These are phyloP conservation scores for Aspergillus texensis DNA, from an alignment of 2,329 filamentous ascomycete species.

Conservation along the genomic window DNA sequence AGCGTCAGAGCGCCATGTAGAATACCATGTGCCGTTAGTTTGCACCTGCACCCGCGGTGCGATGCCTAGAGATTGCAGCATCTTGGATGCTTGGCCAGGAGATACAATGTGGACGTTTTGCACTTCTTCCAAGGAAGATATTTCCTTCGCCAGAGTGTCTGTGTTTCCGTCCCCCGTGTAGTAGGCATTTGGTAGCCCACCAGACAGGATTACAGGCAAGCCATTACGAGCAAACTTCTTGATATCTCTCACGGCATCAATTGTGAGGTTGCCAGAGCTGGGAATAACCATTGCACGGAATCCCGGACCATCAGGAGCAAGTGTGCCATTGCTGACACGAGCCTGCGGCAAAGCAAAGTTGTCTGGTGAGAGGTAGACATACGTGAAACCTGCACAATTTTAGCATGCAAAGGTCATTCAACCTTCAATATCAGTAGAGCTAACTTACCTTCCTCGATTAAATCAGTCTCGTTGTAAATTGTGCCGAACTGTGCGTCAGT, in stretches of 20 bases:
- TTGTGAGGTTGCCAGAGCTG: constrained; percentile 18
- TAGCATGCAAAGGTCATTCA: neutral
- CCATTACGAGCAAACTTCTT: constrained; percentile 15
- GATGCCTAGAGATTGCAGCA: constrained; percentile 35
- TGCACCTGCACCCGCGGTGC: constrained; percentile 32
- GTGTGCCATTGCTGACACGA: constrained; percentile 34
- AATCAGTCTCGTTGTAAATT: constrained; percentile 15
- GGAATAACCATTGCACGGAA: constrained; percentile 29
- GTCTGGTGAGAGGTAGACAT: constrained; percentile 51
- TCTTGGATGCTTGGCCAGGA: constrained; percentile 32
- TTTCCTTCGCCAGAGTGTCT: constrained; percentile 31
- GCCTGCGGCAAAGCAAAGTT: constrained; percentile 47
- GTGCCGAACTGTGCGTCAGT: constrained; percentile 17
- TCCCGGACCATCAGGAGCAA: constrained; percentile 27
- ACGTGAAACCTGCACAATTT: constrained; percentile 38
- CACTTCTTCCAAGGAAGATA: constrained; percentile 27
- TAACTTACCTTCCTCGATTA: constrained; percentile 16
- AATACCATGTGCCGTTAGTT: constrained; percentile 36
- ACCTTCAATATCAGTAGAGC: no score
- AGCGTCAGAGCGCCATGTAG: neutral
- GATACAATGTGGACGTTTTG: constrained; percentile 40
- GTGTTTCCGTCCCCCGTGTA: constrained; percentile 23
- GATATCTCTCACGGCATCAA: constrained; percentile 15
- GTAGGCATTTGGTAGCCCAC: constrained; percentile 7
- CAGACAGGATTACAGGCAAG: constrained; percentile 45